phyloP scores from a whole-genome alignment of 805 yeast species.

The Candida quercuum region DNA sequence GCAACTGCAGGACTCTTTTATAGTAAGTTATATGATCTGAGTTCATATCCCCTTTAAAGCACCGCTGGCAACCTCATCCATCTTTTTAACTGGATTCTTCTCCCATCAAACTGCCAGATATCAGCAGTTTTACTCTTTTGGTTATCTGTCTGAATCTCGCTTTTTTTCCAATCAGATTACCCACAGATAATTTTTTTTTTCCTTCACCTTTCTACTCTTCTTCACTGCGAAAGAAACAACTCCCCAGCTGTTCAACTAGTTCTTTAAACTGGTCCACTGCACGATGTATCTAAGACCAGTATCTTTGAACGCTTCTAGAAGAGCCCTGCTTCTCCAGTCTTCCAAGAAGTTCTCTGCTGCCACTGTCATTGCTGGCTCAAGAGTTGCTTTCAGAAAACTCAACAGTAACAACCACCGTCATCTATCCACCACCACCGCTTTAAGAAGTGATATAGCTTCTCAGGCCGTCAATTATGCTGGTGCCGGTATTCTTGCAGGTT shows the following conservation, averaged over 20 bases:
- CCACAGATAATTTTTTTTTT: too few species aligned
- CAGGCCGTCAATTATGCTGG: conserved; percentile 47
- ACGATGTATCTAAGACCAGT: conserved; percentile 24
- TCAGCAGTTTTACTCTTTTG: too few species aligned
- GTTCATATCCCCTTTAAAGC: too few species aligned
- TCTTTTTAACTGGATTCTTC: too few species aligned
- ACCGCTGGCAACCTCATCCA: too few species aligned
- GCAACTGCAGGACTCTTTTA: too few species aligned
- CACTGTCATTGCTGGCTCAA: conserved; percentile 10
- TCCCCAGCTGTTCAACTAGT: background rate
- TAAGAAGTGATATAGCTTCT: conserved; percentile 13
- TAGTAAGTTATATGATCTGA: too few species aligned
- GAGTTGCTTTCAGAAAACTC: conserved; percentile 1
- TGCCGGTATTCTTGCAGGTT: conserved; percentile 51
- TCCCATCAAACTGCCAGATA: too few species aligned
- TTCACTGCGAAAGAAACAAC: too few species aligned
- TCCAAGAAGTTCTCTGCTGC: conserved; percentile 3
- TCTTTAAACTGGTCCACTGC: background rate
- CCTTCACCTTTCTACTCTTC: too few species aligned
- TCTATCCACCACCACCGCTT: conserved; percentile 16
- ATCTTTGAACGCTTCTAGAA: conserved; percentile 21
- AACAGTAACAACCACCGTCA: conserved; percentile 6
- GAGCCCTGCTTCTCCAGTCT: conserved; percentile 9
- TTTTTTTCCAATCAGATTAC: too few species aligned
- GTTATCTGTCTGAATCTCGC: too few species aligned